Percentiles rank a stretch among this genome's conserved stretches.
phyloP scores from a whole-genome alignment of 345 rosid species.

The Hypericum androsaemum region DNA sequence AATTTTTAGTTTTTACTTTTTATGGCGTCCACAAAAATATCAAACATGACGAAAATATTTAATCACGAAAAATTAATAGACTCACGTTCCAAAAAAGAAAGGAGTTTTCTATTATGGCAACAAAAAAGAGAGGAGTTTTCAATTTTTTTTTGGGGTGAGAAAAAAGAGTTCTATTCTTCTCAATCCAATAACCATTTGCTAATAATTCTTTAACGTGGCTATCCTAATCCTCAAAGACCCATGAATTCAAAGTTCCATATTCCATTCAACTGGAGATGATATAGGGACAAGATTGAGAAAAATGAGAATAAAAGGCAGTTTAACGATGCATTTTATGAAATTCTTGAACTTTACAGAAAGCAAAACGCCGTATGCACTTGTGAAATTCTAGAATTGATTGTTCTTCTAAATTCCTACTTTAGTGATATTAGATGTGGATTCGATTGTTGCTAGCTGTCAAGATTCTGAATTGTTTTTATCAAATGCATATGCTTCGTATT shows the following conservation, averaged over 20 bases:
- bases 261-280: slow-evolving; percentile 10
- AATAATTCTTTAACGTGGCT: slow-evolving; percentile 5
- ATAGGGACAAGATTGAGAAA: not conserved
- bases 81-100: too few relatives aligned
- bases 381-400: slow-evolving; percentile 10
- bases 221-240: not conserved
- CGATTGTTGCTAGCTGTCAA: slow-evolving; percentile 21
- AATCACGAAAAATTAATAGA: too few relatives aligned
- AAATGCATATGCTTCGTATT: too few relatives aligned
- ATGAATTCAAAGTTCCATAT: slow-evolving; percentile 16
- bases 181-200: slow-evolving; percentile 19
- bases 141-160: too few relatives aligned
- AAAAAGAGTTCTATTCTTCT: slow-evolving; percentile 15
- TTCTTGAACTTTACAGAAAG: slow-evolving; percentile 43
- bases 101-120: slow-evolving; percentile 9
- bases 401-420: slow-evolving; percentile 22
- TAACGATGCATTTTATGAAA: slow-evolving; percentile 31
- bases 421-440: slow-evolving; percentile 22
- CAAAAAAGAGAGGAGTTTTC: slow-evolving; percentile 1
- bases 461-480: slow-evolving; percentile 9
- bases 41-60: too few relatives aligned
- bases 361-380: not conserved
- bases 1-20: too few relatives aligned
- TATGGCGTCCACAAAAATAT: too few relatives aligned
- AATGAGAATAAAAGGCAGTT: slow-evolving; percentile 14